Evolutionary conservation across 1,139 yeast species (phyloP), one percentile per base, ranked within the genome.

Genomic region (Yamadazyma taylorii): DNA sequence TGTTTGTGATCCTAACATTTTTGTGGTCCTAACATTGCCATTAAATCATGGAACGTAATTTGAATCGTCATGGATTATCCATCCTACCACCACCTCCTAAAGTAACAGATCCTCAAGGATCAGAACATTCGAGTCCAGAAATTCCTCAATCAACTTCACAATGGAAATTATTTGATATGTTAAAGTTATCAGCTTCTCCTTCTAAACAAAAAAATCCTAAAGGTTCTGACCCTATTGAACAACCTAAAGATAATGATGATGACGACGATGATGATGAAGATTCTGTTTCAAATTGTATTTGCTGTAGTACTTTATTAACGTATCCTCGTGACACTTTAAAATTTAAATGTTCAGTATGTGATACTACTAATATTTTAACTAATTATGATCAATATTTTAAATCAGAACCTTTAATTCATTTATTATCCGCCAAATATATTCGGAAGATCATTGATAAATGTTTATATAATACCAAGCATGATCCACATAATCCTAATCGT

Each of bases 241-340:
- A 35, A 4, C 41, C 43, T 7, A 38, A 40, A 21, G 45, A 45
- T 16, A 37, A 36, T 30, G n/a, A n/a, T n/a, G n/a, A n/a, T n/a
- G n/a, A n/a, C n/a, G n/a, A n/a, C n/a, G n/a, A n/a, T n/a, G n/a
- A n/a, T n/a, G n/a, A n/a, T n/a, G n/a, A n/a, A n/a, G 19, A 37
- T 16, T 34, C 51, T 13, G 53, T 65, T 16, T 51, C 54, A 32
- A 58, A 56, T 38, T 70, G 76, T 45, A 53, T 52, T 12, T 85
- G 94, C 53, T 85, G 95, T 60, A 85, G 84, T 1, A 74, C 80
- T 0, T 51, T 73, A 5, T 56, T 83, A 26, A 67, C 74, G 10
- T 71, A 75, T 45, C 81, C 84, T 0, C 57, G 57, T 5, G 55
- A 55, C 7, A 63, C 73, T 2, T 40, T 54, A 8, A 79, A 78